Conservation (phyloP, 108 stramenopile genomes). For the Fistulifera pelliculosa region DNA sequence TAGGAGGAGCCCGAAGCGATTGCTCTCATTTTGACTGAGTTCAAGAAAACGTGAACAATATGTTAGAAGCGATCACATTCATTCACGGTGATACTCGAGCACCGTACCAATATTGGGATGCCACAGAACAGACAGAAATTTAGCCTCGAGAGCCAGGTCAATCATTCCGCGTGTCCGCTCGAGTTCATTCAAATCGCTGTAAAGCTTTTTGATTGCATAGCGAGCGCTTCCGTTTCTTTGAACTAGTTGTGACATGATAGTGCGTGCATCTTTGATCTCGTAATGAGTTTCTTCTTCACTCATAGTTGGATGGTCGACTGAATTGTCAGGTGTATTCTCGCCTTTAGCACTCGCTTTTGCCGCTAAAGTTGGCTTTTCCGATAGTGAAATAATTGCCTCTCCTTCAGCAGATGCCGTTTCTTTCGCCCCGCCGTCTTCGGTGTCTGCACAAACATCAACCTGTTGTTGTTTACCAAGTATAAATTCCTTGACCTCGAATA, state of each 20-base stretch:
- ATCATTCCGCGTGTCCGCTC: slow-evolving; percentile 30
- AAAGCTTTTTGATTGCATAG: slow-evolving; percentile 49
- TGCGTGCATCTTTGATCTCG: slow-evolving; percentile 29
- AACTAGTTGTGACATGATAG: slow-evolving; percentile 21
- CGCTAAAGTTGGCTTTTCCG: neutral
- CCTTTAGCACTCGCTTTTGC: neutral
- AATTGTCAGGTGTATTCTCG: slow-evolving; percentile 7
- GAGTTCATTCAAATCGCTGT: slow-evolving; percentile 19
- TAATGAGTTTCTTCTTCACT: slow-evolving; percentile 24
- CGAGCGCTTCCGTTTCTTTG: slow-evolving; percentile 41
- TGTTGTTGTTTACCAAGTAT: neutral
- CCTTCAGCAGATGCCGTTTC: neutral
- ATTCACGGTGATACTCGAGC: slow-evolving; percentile 13
- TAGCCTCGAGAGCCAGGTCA: slow-evolving; percentile 49
- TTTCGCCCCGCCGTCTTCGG: neutral
- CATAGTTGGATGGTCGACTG: slow-evolving; percentile 24
- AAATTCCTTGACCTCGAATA: slow-evolving; percentile 31
- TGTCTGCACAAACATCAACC: too few species aligned
- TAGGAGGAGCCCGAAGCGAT: slow-evolving; percentile 17
- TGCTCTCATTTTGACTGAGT: slow-evolving; percentile 38
- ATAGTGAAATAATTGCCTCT: neutral
- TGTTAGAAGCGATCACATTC: neutral
- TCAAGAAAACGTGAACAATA: slow-evolving; percentile 7
- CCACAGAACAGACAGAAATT: slow-evolving; percentile 28
- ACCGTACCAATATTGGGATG: slow-evolving; percentile 34